Conservation (phyloP, 192 early-diverging fungal species). For the Podila clonocystis region DNA sequence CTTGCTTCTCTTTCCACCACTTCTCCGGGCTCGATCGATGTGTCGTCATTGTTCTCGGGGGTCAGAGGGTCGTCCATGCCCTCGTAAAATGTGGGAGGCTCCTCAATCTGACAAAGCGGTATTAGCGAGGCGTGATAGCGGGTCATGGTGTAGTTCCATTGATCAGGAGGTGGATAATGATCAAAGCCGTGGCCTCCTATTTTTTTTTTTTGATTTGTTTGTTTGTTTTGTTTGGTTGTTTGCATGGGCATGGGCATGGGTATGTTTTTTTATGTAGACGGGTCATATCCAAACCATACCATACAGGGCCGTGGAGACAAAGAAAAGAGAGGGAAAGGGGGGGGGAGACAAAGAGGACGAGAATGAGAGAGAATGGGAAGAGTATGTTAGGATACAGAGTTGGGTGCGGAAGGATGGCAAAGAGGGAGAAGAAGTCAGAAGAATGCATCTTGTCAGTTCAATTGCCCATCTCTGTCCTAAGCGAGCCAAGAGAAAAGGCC, state of each 20-base stretch:
- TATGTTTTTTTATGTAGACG: too few species aligned
- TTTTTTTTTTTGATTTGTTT: constrained; percentile 18
- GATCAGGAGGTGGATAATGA: constrained; percentile 50
- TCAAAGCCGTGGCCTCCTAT: constrained; percentile 41
- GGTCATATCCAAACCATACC: too few species aligned
- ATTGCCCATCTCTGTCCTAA: too few species aligned
- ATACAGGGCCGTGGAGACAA: background rate
- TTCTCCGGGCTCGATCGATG: background rate
- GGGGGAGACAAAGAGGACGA: background rate
- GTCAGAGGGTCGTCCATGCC: constrained; percentile 27
- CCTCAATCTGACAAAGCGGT: constrained; percentile 43
- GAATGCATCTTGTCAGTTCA: too few species aligned
- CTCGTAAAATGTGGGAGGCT: constrained; percentile 43
- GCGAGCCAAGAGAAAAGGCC: too few species aligned
- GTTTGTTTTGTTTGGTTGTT: background rate
- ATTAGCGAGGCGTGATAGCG: constrained; percentile 50
- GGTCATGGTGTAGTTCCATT: constrained; percentile 50
- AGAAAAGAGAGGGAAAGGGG: background rate
- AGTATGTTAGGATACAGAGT: constrained; percentile 2
- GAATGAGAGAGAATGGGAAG: background rate
- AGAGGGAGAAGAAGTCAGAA: too few species aligned
- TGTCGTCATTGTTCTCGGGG: background rate
- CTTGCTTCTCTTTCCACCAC: too few species aligned
- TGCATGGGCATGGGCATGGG: background rate
- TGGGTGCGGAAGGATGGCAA: background rate